Evolutionary conservation across 23 red algal species (phyloP), one percentile per base, ranked within the genome.

Genomic region (Gracilaria caudata): DNA sequence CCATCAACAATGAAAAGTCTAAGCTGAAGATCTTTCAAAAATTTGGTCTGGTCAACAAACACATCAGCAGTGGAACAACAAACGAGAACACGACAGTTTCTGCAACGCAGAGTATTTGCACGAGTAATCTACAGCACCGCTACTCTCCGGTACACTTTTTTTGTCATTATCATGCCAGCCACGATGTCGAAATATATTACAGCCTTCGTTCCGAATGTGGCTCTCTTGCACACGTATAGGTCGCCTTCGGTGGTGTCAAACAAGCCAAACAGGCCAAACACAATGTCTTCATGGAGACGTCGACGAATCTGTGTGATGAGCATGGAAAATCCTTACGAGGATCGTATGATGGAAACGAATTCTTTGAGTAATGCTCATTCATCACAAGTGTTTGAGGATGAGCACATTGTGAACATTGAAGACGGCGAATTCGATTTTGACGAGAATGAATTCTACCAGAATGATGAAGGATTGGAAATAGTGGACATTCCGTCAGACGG

Each of bases 391-490:
- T 75, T 29, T 47, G 70, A 75, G 21, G 40, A 47, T 32, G 40
- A 75, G 6, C 9, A 49, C 20, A 25, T 75, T 46, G 37, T 75
- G 70, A 29, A 75, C 38, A 46, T 75, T 26, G 70, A 36, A 47
- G 33, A 49, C 20, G 40, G 37, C 0, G 70, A 75, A 75, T 75
- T 75, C 40, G 70, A 75, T 29, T 33, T 66, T 66, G 61, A 66
- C 12, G 61, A 36, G 61, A 66, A 66, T 14, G 57, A 3, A 28
- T 20, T 28, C 57, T 7, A 60, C 57, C 28, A 28, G n/a, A 28
- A 41, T 34, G 70, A 75, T 75, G 70, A 75, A 26, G 70, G 43
- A 25, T 49, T 49, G 28, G 70, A 49, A 13, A 49, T 75, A 49
- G 70, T 75, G 8, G 43, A 75, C 2, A 43, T 75, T 46, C 70